Base-by-base conservation (phyloP, 179 eudicot genomes). In the Pouteria campechiana region DNA sequence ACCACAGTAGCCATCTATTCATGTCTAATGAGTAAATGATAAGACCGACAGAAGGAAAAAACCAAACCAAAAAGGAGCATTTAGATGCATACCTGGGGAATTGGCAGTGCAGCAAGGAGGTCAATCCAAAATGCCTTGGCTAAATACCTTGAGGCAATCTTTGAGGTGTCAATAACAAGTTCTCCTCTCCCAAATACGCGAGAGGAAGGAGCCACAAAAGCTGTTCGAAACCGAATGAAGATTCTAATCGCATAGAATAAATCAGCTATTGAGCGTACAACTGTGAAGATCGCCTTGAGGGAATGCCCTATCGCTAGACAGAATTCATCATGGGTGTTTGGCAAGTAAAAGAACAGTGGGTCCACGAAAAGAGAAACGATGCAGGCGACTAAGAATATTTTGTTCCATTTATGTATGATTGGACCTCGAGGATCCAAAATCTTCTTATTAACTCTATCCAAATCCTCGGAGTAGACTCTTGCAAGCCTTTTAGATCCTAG, bases 111-210 rank as follows among this genome's bases (percentile, higher is more conserved):
- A 23, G 78, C 67, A 20, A 68, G 7, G 8, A 64, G 6, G 21
- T 72, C 78, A 6, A 68, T 17, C 60, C 60, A 73, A 32, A 73
- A 73, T 27, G 28, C 59, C 5, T 11, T 50, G 1, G 17, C 25
- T 11, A 73, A 27, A 37, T 73, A 73, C 46, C 54, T 54, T 12
- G 43, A 37, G 10, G 61, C 33, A 19, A 73, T 73, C 40, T 46
- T 73, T 8, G 60, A 38, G 6, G 57, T 42, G 56, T 68, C 79
- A n/a, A 57, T 32, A 32, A 73, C 58, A 7, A 73, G 59, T 54
- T 73, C 79, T 9, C 79, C 79, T 41, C 72, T 54, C 30, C 79
- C 79, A 54, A 50, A 50, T 21, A 68, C 35, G 12, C 72, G 66
- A 23, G 79, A 68, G 17, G 71, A 56, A 51, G 79, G 79, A 2